Evolutionary conservation across 2,329 filamentous ascomycete genomes (phyloP).

Genomic region (Fusarium camptoceras): DNA sequence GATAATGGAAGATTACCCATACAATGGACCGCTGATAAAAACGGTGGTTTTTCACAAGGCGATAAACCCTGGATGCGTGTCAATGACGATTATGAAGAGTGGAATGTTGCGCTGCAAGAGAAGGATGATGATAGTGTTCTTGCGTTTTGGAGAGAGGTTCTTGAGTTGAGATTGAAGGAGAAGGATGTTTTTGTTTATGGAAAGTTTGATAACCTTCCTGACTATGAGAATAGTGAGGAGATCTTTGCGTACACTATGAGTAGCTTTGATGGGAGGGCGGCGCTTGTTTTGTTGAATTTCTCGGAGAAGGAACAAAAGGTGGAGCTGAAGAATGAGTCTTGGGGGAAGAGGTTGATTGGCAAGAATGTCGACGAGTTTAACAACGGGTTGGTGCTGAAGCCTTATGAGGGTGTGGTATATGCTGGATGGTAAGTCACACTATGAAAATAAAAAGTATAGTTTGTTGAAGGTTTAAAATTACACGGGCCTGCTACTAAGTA

Average conservation of each 20-base stretch:
- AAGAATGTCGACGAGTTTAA: rapidly evolving
- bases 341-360: constrained; percentile 15
- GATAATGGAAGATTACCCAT: constrained; percentile 46
- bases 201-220: background rate
- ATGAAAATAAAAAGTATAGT: no score
- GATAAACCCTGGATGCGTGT: constrained; percentile 48
- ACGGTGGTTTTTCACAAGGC: constrained; percentile 57
- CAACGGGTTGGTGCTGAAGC: background rate
- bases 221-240: constrained; percentile 28
- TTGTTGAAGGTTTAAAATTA: no score
- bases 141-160: constrained; percentile 28
- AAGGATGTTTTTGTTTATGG: constrained; percentile 45
- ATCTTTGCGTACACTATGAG: constrained; percentile 42
- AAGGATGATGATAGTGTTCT: constrained; percentile 30
- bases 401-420: constrained; percentile 11
- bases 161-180: constrained; percentile 28
- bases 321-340: background rate
- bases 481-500: no score
- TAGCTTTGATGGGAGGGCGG: constrained; percentile 23
- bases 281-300: constrained; percentile 42
- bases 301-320: constrained; percentile 4
- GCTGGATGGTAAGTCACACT: background rate
- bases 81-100: constrained; percentile 39
- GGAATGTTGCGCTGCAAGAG: constrained; percentile 38
- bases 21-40: constrained; percentile 63